Evolutionary conservation across 192 early-diverging fungal genomes (phyloP), one percentile per base, ranked within the genome.

Genomic region (Entophlyctis luteolus): DNA sequence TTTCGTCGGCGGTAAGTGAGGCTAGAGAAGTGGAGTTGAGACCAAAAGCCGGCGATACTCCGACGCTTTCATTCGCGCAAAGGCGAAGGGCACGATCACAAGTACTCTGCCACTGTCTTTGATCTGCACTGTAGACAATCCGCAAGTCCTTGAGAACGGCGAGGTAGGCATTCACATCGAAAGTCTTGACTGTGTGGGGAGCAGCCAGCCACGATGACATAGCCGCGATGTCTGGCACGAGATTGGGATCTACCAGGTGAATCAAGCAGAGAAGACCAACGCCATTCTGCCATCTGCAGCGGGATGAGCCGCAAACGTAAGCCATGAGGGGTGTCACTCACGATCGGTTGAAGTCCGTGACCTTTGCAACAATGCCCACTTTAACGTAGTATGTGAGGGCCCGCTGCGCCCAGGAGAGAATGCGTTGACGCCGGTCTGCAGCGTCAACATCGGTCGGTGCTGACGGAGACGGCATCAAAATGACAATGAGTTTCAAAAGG

Each of bases 281-380:
- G 27, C 63, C 63, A 34, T 66, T 66, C 50, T 52, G 50, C 48
- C 48, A 66, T 1, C 63, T 66, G 50, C 1, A 14, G 16, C 18
- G 6, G n/a, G 10, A 48, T 16, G 0, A 1, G 12, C 25, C 0
- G 50, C 10, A 10, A 16, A 25, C 10, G 8, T 8, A 52, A 34
- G 10, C 5, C 28, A 33, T 34, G 22, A 10, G 55, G 16, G 16
- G 10, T 16, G 12, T 16, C 8, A 18, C 48, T 38, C 34, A 66
- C 63, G 31, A 36, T 8, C 48, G 27, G 20, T n/a, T 34, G 35
- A 28, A 66, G 63, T 66, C 63, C 1, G 63, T 66, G 5, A 48
- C 46, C 27, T 47, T 66, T 18, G 63, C 63, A 8, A 66, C 63
- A 25, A 66, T 18, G n/a, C 63, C 63, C 12, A 31, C 34, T 22